Percentiles rank a stretch among this genome's conserved stretches.
Conservation (phyloP, 2,329 filamentous ascomycete genomes). For the Fusarium armeniacum region DNA sequence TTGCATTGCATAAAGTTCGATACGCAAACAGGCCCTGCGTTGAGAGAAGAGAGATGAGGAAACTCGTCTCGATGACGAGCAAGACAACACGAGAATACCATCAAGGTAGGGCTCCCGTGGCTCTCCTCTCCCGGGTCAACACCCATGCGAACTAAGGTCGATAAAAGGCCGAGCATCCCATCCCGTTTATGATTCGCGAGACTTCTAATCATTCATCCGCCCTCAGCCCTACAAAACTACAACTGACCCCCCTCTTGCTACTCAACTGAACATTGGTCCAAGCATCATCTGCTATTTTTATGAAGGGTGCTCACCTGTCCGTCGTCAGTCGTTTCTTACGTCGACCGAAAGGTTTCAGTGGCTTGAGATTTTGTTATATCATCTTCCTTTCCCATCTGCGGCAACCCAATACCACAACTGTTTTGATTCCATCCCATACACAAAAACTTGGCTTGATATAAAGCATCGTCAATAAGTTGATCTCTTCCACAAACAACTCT, state of each 20-base stretch:
- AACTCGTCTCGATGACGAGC: constrained; percentile 33
- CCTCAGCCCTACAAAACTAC: constrained; percentile 47
- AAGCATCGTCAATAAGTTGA: background rate
- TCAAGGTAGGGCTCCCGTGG: constrained; percentile 17
- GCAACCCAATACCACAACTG: background rate
- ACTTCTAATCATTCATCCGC: constrained; percentile 26
- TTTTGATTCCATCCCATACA: background rate
- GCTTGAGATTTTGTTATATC: constrained; percentile 11
- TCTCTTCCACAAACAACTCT: background rate
- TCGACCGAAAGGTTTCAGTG: background rate
- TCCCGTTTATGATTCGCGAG: constrained; percentile 22
- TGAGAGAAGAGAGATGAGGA: constrained; percentile 45
- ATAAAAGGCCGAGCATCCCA: constrained; percentile 47
- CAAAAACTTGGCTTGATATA: background rate
- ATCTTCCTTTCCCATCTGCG: constrained; percentile 3
- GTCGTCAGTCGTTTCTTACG: background rate
- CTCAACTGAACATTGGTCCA: background rate
- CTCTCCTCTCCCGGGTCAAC: constrained; percentile 11
- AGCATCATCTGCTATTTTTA: constrained; percentile 14
- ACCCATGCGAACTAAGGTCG: constrained; percentile 26
- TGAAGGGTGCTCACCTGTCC: background rate
- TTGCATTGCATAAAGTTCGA: constrained; percentile 29
- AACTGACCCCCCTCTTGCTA: constrained; percentile 3
- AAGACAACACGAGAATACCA: constrained; percentile 15
- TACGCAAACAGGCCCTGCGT: constrained; percentile 27